Percentiles rank a stretch among this genome's conserved stretches.
These are phyloP conservation scores for Volvox africanus DNA, from an alignment of 139 green algal genomes.

Conservation along the genomic window DNA sequence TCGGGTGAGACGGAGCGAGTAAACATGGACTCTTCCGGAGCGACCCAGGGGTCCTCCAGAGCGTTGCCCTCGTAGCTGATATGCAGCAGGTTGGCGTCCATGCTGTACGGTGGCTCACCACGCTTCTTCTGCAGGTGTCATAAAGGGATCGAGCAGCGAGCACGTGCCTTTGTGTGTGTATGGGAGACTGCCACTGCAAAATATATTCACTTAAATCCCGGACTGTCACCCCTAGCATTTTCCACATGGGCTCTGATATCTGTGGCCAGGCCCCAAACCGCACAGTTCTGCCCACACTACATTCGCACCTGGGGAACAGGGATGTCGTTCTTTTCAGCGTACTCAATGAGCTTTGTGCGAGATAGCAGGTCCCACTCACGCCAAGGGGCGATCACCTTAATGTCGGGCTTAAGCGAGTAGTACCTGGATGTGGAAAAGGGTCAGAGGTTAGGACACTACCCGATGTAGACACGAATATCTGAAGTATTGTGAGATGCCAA, in stretches of 20 bases:
- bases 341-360: slow-evolving; percentile 90
- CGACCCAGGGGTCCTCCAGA: slow-evolving; percentile 95
- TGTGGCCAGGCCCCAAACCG: no score
- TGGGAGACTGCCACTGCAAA: no score
- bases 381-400: slow-evolving; percentile 99
- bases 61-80: slow-evolving; percentile 91
- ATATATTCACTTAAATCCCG: no score
- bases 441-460: no score
- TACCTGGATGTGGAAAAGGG: slow-evolving; percentile 84
- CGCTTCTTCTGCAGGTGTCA: slow-evolving; percentile 82
- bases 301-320: slow-evolving; percentile 53
- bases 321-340: slow-evolving; percentile 79
- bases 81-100: slow-evolving; percentile 98
- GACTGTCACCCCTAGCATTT: no score
- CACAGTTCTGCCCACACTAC: no score
- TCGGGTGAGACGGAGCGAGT: slow-evolving; percentile 92
- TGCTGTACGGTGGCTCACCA: slow-evolving; percentile 93
- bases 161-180: no score
- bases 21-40: slow-evolving; percentile 91
- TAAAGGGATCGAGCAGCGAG: no score
- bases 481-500: no score
- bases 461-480: not conserved
- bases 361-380: slow-evolving; percentile 98
- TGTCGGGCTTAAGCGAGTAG: slow-evolving; percentile 97
- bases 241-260: no score